Conservation (phyloP, 106 monocot species). For the Vanilla planifolia region DNA sequence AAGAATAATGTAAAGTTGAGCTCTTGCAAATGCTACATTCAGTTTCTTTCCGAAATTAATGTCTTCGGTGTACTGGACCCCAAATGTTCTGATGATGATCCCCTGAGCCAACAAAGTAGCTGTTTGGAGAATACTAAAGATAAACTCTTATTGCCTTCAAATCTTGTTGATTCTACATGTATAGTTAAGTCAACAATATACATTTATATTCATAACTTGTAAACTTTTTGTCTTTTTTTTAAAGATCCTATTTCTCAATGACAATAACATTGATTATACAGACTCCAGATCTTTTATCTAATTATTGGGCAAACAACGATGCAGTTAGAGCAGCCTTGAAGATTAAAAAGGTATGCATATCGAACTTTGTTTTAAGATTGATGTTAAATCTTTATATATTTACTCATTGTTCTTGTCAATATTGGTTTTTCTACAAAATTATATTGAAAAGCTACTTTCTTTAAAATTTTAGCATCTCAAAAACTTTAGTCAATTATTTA, state of each 20-base stretch:
- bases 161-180: too few relatives aligned
- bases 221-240: too few relatives aligned
- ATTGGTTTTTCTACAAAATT: too few relatives aligned
- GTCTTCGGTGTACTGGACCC: background rate
- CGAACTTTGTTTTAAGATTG: background rate
- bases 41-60: background rate
- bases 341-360: constrained; percentile 19
- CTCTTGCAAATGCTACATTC: background rate
- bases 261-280: background rate
- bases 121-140: background rate
- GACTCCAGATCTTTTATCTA: constrained; percentile 8
- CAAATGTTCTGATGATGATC: background rate
- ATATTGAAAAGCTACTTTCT: background rate
- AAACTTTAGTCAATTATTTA: too few relatives aligned
- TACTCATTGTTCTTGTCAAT: too few relatives aligned
- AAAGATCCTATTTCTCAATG: background rate
- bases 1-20: background rate
- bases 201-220: too few relatives aligned
- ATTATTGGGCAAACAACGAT: constrained; percentile 37
- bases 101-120: background rate
- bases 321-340: constrained; percentile 15
- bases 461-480: too few relatives aligned
- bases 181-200: constrained; percentile 16
- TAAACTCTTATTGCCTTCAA: too few relatives aligned
- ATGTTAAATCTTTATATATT: too few relatives aligned